These are phyloP conservation scores for Globisporangium camurandrum DNA, from an alignment of 352 stramenopile species.

Conservation along the genomic window DNA sequence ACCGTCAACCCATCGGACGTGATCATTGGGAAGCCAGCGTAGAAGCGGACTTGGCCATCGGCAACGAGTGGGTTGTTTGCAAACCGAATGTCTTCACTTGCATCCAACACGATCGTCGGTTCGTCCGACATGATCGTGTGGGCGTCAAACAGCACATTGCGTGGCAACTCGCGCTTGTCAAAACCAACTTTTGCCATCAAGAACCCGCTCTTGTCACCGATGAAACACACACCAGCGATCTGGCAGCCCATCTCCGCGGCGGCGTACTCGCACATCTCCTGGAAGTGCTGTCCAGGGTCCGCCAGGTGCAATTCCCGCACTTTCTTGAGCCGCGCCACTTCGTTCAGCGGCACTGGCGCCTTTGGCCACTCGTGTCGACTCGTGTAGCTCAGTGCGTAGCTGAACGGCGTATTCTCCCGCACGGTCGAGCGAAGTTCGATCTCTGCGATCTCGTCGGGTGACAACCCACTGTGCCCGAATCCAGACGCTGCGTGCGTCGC, in stretches of 20 bases:
- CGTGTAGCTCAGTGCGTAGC: conserved; percentile 76
- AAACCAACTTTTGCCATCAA: conserved; percentile 73
- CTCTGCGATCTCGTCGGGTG: conserved; percentile 40
- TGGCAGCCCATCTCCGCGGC: conserved; percentile 74
- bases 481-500: neutral
- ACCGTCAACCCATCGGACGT: conserved; percentile 58
- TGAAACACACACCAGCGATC: conserved; percentile 76
- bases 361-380: conserved; percentile 79
- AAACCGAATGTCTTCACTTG: conserved; percentile 70
- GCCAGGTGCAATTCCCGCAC: conserved; percentile 69
- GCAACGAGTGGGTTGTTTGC: conserved; percentile 68
- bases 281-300: conserved; percentile 73
- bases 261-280: conserved; percentile 84
- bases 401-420: conserved; percentile 67
- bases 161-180: conserved; percentile 69
- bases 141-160: conserved; percentile 72
- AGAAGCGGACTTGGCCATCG: conserved; percentile 78
- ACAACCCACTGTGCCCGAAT: conserved; percentile 31
- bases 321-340: conserved; percentile 52
- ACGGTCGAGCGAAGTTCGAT: conserved; percentile 62
- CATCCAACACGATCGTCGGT: conserved; percentile 77
- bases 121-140: conserved; percentile 76
- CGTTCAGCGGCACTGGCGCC: conserved; percentile 60
- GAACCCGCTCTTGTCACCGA: conserved; percentile 82
- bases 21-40: conserved; percentile 70